A percentile compares a stretch with the other conserved stretches of the same genome.
Conservation (phyloP, 768 basidiomycete genomes). For the Mycena rosella region DNA sequence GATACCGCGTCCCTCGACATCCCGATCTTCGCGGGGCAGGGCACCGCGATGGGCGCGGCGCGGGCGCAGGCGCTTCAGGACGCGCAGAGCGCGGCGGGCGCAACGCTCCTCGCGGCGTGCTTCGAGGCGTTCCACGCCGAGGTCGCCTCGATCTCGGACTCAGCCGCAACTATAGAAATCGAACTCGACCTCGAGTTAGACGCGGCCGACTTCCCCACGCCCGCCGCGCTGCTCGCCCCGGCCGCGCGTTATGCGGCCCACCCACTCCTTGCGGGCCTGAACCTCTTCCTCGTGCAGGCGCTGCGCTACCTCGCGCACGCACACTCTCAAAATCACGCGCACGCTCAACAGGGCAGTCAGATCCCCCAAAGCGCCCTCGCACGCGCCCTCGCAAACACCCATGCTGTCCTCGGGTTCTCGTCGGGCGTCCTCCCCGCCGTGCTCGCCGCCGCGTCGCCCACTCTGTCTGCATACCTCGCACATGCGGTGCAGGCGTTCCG, state of each 20-base stretch:
- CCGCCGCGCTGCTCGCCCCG: slow-evolving; percentile 55
- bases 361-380: slow-evolving; percentile 20
- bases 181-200: no score
- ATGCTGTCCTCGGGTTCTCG: slow-evolving; percentile 60
- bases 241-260: slow-evolving; percentile 55
- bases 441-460: slow-evolving; percentile 53
- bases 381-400: slow-evolving; percentile 41
- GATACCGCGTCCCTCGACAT: slow-evolving; percentile 43
- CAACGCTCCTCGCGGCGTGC: slow-evolving; percentile 64
- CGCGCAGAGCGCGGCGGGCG: slow-evolving; percentile 55
- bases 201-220: slow-evolving; percentile 56
- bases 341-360: slow-evolving; percentile 48
- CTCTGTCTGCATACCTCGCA: slow-evolving; percentile 49
- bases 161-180: no score
- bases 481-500: slow-evolving; percentile 54
- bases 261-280: slow-evolving; percentile 61
- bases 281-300: slow-evolving; percentile 64
- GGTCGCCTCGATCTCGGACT: slow-evolving; percentile 57
- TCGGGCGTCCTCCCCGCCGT: slow-evolving; percentile 59
- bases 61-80: slow-evolving; percentile 56
- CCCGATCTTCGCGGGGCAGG: slow-evolving; percentile 72
- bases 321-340: no score
- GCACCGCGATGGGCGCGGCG: slow-evolving; percentile 50
- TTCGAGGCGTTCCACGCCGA: slow-evolving; percentile 63
- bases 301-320: slow-evolving; percentile 59